Base-by-base conservation (phyloP, 176 grass and related monocot species). In the Ensete ventricosum region DNA sequence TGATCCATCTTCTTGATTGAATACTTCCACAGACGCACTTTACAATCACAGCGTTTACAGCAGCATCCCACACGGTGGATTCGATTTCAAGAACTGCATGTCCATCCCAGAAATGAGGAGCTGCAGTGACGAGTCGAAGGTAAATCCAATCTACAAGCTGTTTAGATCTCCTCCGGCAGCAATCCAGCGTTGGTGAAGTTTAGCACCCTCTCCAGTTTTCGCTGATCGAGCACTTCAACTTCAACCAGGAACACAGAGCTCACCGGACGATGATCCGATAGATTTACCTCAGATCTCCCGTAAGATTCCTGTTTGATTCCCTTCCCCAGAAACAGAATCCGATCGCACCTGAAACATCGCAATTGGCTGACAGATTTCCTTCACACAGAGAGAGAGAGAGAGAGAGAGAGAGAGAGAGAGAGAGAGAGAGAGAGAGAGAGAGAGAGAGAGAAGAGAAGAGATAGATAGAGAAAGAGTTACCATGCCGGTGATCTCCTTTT, bases 401-500 rank as follows among this genome's bases (percentile, higher is more conserved):
- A 43, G 34, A 27, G 27, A 27, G 27, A 27, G 27, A 29, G 27
- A 27, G 27, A 43, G 34, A 43, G 29, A 34, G 0, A 43, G 34
- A 43, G 34, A n/a, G n/a, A 43, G 4, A 43, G 4, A 0, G 34
- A 6, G 4, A 43, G 34, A 43, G 4, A 5, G 0, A 43, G 34
- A 27, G 27, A 27, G 27, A 27, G 27, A 29, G 27, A 27, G 27
- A 43, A n/a, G n/a, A n/a, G n/a, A n/a, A n/a, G n/a, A n/a, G n/a
- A n/a, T 0, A 34, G 29, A 29, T 2, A 29, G 27, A 34, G 29
- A 34, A 0, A 43, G 34, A 43, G 34, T 43, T 78, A 93, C 90
- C 90, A 93, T 87, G 90, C 84, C 12, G 90, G 84, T 24, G 84
- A 85, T 68, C 84, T 89, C 74, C 23, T 93, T 54, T 85, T 93